Base-by-base conservation (phyloP, 1,139 yeast genomes). In the Hansenula lynferdii region DNA sequence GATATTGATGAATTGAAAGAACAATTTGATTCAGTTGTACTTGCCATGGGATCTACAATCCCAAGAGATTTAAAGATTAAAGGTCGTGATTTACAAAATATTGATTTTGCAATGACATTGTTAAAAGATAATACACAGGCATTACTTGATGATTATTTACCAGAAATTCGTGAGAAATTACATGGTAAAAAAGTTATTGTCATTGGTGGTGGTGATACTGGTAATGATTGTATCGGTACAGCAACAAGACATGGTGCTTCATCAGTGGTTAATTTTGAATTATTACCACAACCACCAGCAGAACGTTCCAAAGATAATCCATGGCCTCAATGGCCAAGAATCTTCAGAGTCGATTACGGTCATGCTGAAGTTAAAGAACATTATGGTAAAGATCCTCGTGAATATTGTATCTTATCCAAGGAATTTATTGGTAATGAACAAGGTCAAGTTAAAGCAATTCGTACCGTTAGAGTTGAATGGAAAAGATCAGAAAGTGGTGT, bases 271-370 rank as follows among this genome's bases (percentile, higher is more conserved):
- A 92, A 92, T 74, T 92, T 92, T 62, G 98, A 92, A 69, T 73
- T 92, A 60, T 72, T 92, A 56, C 98, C 98, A 45, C 80, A 82
- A 57, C 98, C 98, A 47, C 89, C 97, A 35, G 72, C 75, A 29
- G 73, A 77, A 43, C 80, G 97, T 64, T 85, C 92, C 41, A 85
- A 81, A 67, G 97, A 92, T 67, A 92, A 92, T 66, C 98, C 98
- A 66, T 92, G 98, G 98, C 98, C 98, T 41, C 98, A 92, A 69
- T 92, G 97, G 97, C 97, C 98, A 51, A 78, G 96, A 64, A 78
- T 92, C 57, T 90, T 92, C 83, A 80, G 97, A 60, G 95, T 92
- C 44, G 98, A 92, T 68, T 92, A 92, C 59, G 98, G 98, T 54
- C 98, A 92, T 67, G 75, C 94, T 49, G 98, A 92, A 66, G 97